Percentiles rank a stretch among this genome's conserved stretches.
Evolutionary conservation across 2,329 filamentous ascomycete species (phyloP).

Genomic region (Thielaviopsis musarum): DNA sequence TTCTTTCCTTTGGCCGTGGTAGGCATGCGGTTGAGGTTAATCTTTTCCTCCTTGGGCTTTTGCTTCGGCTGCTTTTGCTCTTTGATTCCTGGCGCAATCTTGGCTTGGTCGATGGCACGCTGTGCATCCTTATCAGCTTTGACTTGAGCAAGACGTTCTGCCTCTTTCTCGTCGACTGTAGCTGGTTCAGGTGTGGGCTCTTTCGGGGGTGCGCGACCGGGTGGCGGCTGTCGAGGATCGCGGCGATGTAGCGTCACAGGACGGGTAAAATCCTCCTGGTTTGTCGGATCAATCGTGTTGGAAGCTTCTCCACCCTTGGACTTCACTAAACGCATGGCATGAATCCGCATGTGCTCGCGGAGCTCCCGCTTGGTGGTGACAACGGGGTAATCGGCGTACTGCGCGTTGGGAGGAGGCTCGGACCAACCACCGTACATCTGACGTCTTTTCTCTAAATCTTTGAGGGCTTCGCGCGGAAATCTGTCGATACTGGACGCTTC

Average conservation of each 20-base stretch:
- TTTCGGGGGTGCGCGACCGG: constrained; percentile 47
- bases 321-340: constrained; percentile 65
- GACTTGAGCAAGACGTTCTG: constrained; percentile 48
- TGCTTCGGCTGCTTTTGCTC: constrained; percentile 37
- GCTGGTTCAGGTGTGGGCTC: constrained; percentile 21
- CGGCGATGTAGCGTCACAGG: constrained; percentile 81
- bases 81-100: constrained; percentile 72
- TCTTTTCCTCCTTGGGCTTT: constrained; percentile 67
- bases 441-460: constrained; percentile 24
- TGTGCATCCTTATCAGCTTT: constrained; percentile 73
- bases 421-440: constrained; percentile 41
- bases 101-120: constrained; percentile 71
- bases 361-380: constrained; percentile 70
- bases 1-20: constrained; percentile 64
- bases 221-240: constrained; percentile 56
- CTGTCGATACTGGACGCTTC: constrained; percentile 5
- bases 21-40: constrained; percentile 72
- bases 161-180: constrained; percentile 37
- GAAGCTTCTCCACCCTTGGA: constrained; percentile 29
- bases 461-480: constrained; percentile 4
- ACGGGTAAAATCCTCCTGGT: constrained; percentile 66
- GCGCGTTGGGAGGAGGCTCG: constrained; percentile 28
- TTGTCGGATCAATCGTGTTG: constrained; percentile 49
- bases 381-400: constrained; percentile 46
- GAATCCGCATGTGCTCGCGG: constrained; percentile 64